Percentiles rank a stretch among this genome's conserved stretches.
These are phyloP conservation scores for Hypoxylon sp. DNA, from an alignment of 2,329 filamentous ascomycete species.

Conservation along the genomic window DNA sequence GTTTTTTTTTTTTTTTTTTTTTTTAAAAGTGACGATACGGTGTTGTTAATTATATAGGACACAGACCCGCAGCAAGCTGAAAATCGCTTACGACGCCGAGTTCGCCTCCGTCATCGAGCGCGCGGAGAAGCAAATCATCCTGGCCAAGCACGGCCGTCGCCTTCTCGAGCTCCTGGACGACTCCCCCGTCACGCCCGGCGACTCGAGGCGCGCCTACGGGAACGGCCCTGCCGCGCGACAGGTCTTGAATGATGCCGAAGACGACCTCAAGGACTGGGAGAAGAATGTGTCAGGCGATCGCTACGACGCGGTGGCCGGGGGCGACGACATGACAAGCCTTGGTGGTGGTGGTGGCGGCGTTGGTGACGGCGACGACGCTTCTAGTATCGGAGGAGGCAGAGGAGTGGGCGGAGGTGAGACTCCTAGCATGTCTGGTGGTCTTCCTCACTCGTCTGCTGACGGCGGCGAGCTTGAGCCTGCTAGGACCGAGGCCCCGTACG, in stretches of 20 bases:
- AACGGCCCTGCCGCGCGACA: slow-evolving; percentile 75
- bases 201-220: slow-evolving; percentile 74
- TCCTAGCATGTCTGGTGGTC: slow-evolving; percentile 17
- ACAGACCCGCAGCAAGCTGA: slow-evolving; percentile 93
- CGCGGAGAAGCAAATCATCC: slow-evolving; percentile 94
- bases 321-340: slow-evolving; percentile 9
- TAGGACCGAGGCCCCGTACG: slow-evolving; percentile 21
- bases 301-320: slow-evolving; percentile 10
- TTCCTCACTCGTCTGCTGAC: slow-evolving; percentile 22
- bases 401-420: slow-evolving; percentile 23
- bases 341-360: slow-evolving; percentile 1
- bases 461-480: slow-evolving; percentile 4
- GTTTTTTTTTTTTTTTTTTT: no score
- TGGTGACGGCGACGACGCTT: not conserved
- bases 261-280: slow-evolving; percentile 82
- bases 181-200: slow-evolving; percentile 86
- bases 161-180: slow-evolving; percentile 89
- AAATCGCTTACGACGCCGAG: slow-evolving; percentile 90
- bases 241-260: slow-evolving; percentile 91
- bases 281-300: slow-evolving; percentile 55
- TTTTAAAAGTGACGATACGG: no score
- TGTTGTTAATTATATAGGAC: no score
- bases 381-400: no score
- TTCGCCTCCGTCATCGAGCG: slow-evolving; percentile 93
- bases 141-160: slow-evolving; percentile 88